Conservation (phyloP, 306 rosid species). For the Acacia melanoxylon region DNA sequence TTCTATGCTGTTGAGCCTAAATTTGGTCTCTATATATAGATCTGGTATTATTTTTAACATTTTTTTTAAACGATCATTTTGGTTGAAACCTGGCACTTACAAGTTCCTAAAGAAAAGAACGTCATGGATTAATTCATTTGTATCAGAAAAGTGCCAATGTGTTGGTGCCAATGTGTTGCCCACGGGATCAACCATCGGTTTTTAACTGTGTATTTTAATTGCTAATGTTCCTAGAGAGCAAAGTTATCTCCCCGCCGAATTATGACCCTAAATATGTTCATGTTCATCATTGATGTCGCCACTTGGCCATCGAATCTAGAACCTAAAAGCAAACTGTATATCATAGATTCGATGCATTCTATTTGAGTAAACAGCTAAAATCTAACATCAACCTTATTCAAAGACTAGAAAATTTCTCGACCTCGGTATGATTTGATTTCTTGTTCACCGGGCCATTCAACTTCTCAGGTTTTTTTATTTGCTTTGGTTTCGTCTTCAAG, state of each 20-base stretch:
- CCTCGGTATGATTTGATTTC: conserved; percentile 27
- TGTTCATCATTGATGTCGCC: not conserved
- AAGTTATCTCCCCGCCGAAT: not conserved
- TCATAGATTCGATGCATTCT: not conserved
- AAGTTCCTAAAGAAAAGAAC: not conserved
- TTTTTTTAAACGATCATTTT: not conserved
- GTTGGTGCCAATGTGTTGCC: too few relatives aligned
- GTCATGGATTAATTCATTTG: not conserved
- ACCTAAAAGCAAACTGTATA: not conserved
- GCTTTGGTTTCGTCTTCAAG: conserved; percentile 49
- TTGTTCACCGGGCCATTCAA: conserved; percentile 20
- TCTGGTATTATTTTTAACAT: not conserved
- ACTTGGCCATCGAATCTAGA: not conserved
- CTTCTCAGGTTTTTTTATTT: conserved; percentile 29
- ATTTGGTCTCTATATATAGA: not conserved
- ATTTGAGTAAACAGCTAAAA: not conserved
- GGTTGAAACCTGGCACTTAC: not conserved
- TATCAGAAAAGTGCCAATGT: not conserved
- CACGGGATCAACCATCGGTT: not conserved
- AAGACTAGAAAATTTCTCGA: conserved; percentile 81
- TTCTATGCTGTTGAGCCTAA: not conserved
- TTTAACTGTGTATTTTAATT: not conserved
- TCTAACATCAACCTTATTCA: conserved; percentile 54
- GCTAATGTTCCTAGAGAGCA: not conserved
- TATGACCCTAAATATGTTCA: not conserved